Conservation (phyloP, 306 rosid genomes). For the Cicer bijugum region DNA sequence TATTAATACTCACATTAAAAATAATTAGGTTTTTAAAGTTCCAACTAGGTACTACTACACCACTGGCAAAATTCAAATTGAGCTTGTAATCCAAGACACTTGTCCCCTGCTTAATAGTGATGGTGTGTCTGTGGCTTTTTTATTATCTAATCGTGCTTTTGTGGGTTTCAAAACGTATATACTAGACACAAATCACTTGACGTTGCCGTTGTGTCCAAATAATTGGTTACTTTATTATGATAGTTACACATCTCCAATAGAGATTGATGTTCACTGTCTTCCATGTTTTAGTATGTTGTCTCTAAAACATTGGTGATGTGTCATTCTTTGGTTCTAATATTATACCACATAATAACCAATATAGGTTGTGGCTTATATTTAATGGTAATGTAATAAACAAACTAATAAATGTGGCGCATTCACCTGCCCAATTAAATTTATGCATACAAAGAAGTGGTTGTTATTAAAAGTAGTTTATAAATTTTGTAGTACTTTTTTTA, state of each 20-base stretch:
- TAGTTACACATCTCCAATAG: slow-evolving; percentile 10
- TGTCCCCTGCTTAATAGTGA: slow-evolving; percentile 23
- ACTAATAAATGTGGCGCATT: too few relatives aligned
- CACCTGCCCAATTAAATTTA: too few relatives aligned
- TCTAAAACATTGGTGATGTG: slow-evolving; percentile 38
- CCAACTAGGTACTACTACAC: background rate
- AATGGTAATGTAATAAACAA: too few relatives aligned
- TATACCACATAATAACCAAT: background rate
- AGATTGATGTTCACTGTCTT: slow-evolving; percentile 11
- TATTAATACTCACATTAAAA: too few relatives aligned
- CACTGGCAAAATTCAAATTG: slow-evolving; percentile 41
- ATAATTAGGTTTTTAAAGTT: background rate
- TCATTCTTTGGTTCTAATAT: slow-evolving; percentile 29
- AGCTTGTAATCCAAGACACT: slow-evolving; percentile 40
- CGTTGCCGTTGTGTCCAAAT: slow-evolving; percentile 31
- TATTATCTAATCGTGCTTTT: background rate
- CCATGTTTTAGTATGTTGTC: slow-evolving; percentile 26
- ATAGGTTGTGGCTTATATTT: too few relatives aligned
- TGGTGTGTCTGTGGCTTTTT: background rate
- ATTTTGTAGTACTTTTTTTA: too few relatives aligned
- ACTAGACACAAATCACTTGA: slow-evolving; percentile 23
- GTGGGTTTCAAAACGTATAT: slow-evolving; percentile 30
- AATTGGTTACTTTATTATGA: slow-evolving; percentile 43
- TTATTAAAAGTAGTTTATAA: too few relatives aligned
- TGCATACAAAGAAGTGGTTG: too few relatives aligned